Base-by-base conservation (phyloP, 2,329 filamentous ascomycete genomes). In the Exophiala aquamarina region DNA sequence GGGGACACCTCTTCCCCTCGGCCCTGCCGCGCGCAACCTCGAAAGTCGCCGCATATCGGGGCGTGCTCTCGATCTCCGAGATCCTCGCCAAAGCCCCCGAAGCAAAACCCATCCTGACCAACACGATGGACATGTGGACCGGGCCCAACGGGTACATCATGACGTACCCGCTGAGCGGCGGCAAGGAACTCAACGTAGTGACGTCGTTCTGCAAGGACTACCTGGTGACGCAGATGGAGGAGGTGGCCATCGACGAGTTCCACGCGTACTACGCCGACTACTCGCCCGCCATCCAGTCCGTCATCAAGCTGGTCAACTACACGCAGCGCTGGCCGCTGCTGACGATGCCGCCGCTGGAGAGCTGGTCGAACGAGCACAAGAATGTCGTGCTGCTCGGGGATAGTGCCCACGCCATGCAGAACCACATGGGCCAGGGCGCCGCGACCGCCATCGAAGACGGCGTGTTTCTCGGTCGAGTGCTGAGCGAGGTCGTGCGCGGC, bases 371-470 rank as follows among this genome's bases (percentile, higher is more conserved):
- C 29, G 55, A 63, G 1, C 57, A 65, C 39, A 69, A 66, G 55
- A 73, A 71, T 43, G 61, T 73, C 3, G 67, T 72, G 1, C 55
- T 74, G 14, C 68, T 72, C 46, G 71, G 71, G 46, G 39, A 11
- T 68, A 72, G 63, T 63, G 36, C 42, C 13, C 69, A 71, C 47
- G 65, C 71, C 50, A 69, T 72, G 70, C 62, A 66, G 14, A 69
- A 71, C 47, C 68, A 72, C 52, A 68, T 71, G 65, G 46, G 68
- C 3, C 70, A 73, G 56, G 70, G 70, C 5, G 70, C 69, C n/a
- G 70, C 69, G 11, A 72, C 67, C 6, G 64, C 65, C 3, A 70
- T 71, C 61, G 68, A 73, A 56, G 70, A 73, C 54, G 70, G 67
- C 7, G 64, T 64, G 4, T 70, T 70, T 47, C 61, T 72, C 0